These are phyloP conservation scores for Thymus mandschuricus DNA, from an alignment of 257 asterid species.

Conservation along the genomic window DNA sequence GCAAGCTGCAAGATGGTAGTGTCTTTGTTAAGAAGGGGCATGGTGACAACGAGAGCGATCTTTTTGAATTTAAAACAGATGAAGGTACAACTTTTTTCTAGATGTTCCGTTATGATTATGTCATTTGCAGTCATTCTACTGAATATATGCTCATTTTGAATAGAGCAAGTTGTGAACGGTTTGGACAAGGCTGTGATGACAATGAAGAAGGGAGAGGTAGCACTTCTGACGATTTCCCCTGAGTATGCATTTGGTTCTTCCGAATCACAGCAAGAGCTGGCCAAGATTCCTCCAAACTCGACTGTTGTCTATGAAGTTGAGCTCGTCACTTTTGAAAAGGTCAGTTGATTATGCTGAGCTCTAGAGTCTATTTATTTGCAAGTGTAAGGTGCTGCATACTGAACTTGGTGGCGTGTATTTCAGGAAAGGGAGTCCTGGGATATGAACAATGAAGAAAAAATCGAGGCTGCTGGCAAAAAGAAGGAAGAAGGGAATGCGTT, in stretches of 20 bases:
- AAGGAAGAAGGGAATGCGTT: constrained; percentile 72
- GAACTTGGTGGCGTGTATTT: constrained; percentile 3
- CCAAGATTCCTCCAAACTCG: constrained; percentile 57
- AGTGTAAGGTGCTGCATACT: not conserved
- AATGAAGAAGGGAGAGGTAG: constrained; percentile 70
- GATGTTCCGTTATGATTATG: constrained; percentile 5
- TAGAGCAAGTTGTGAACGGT: constrained; percentile 67
- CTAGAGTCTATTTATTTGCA: not conserved
- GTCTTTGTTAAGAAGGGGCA: constrained; percentile 59
- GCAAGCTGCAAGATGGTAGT: constrained; percentile 72
- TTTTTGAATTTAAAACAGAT: constrained; percentile 72
- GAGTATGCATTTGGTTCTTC: constrained; percentile 65
- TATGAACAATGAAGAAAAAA: constrained; percentile 64
- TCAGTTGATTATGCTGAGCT: constrained; percentile 18
- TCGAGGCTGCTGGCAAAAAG: constrained; percentile 70
- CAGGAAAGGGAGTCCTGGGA: constrained; percentile 85
- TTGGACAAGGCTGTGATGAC: constrained; percentile 54
- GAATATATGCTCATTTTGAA: constrained; percentile 13
- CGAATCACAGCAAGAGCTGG: constrained; percentile 49
- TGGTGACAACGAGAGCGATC: constrained; percentile 52
- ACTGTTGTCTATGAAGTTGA: constrained; percentile 56
- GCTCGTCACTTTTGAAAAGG: constrained; percentile 63
- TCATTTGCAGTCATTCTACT: not conserved
- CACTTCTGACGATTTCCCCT: constrained; percentile 51
- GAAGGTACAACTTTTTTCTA: constrained; percentile 48